Conservation (phyloP, 2,329 filamentous ascomycete genomes). For the Tolypocladium album region DNA sequence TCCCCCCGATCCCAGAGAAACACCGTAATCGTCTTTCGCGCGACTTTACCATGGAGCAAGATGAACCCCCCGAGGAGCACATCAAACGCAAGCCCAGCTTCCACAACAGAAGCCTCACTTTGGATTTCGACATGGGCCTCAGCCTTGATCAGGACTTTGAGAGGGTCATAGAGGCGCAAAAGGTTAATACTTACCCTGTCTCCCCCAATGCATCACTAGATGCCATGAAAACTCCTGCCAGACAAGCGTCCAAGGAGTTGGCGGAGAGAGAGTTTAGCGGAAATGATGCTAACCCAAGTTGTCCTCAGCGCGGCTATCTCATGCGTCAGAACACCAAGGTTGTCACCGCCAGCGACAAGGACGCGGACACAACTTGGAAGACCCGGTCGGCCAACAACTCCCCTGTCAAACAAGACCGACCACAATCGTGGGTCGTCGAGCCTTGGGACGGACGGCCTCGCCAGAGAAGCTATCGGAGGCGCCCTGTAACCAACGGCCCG, state of each 20-base stretch:
- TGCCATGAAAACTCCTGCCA: constrained; percentile 16
- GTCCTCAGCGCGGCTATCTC: constrained; percentile 85
- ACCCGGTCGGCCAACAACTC: constrained; percentile 57
- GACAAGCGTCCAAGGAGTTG: constrained; percentile 33
- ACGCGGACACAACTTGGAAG: constrained; percentile 42
- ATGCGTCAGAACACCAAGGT: constrained; percentile 99
- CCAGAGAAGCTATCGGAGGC: constrained; percentile 52
- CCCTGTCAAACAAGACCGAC: constrained; percentile 64
- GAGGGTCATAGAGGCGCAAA: constrained; percentile 89
- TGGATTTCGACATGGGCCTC: constrained; percentile 73
- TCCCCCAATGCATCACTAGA: constrained; percentile 1
- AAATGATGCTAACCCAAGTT: constrained; percentile 51
- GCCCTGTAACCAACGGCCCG: constrained; percentile 38
- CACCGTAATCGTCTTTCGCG: constrained; percentile 45
- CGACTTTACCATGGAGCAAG: constrained; percentile 30
- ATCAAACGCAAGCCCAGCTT: constrained; percentile 59
- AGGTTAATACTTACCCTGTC: constrained; percentile 45
- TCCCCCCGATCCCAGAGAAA: constrained; percentile 51
- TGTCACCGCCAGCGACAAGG: constrained; percentile 79
- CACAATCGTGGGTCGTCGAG: constrained; percentile 91
- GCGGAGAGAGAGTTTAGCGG: constrained; percentile 5
- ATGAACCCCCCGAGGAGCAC: constrained; percentile 27
- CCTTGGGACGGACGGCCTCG: constrained; percentile 84
- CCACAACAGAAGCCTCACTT: constrained; percentile 71
- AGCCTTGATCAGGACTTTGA: constrained; percentile 91